Evolutionary conservation across 208 protist species (phyloP).

Genomic region (Crithidia sp.): DNA sequence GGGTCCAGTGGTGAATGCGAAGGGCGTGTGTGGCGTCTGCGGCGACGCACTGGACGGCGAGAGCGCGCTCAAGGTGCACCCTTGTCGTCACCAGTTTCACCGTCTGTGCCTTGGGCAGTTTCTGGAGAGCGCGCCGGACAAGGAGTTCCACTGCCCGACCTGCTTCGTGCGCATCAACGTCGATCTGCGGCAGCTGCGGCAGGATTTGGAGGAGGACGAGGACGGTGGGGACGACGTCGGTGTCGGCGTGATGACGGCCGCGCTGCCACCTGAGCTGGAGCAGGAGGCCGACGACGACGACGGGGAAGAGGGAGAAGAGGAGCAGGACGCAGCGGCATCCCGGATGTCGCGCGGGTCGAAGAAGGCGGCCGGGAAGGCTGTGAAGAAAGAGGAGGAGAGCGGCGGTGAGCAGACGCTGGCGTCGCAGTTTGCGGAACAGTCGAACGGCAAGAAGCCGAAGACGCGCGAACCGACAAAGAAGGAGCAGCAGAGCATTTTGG

Average conservation of each 20-base stretch:
- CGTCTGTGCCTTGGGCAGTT: conserved; percentile 85
- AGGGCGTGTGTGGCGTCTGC: conserved; percentile 87
- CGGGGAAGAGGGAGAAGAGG: background rate
- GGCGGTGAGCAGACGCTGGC: conserved; percentile 15
- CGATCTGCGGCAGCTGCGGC: conserved; percentile 76
- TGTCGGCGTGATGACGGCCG: conserved; percentile 49
- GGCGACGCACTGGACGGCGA: conserved; percentile 68
- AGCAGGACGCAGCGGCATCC: background rate
- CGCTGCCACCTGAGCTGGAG: conserved; percentile 75
- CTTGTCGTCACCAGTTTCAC: conserved; percentile 88
- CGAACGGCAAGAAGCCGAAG: conserved; percentile 3
- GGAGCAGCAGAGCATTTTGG: conserved; percentile 62
- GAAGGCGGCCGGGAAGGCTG: background rate
- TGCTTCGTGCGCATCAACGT: conserved; percentile 90
- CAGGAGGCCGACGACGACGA: conserved; percentile 40
- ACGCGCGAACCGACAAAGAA: conserved; percentile 39
- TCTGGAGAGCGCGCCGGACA: conserved; percentile 81
- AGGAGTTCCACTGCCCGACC: conserved; percentile 81
- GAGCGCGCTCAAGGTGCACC: conserved; percentile 60
- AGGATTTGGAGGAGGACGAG: conserved; percentile 66
- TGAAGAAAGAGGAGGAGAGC: background rate
- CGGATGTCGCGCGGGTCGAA: too few species aligned
- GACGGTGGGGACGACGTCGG: conserved; percentile 36
- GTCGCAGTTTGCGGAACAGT: conserved; percentile 5
- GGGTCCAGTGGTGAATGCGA: conserved; percentile 55